phyloP scores from a whole-genome alignment of 2,329 filamentous ascomycete genomes.

The Colletotrichum sp. region DNA sequence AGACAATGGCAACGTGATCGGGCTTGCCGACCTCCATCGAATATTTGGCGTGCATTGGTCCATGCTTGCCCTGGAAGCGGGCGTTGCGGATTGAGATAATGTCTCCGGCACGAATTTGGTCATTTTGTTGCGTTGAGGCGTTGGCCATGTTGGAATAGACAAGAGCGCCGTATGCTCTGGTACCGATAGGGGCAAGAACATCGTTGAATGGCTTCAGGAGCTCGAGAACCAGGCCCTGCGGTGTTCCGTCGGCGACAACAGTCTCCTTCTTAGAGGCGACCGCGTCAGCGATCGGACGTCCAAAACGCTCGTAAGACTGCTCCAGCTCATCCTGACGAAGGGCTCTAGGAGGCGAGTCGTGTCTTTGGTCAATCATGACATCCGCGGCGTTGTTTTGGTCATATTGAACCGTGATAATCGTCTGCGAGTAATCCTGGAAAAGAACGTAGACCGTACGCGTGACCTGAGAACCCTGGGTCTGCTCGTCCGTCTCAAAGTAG shows the following conservation, averaged over 20 bases:
- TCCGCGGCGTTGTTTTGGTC: constrained; percentile 77
- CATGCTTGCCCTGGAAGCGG: constrained; percentile 93
- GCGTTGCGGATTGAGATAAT: constrained; percentile 93
- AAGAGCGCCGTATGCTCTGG: constrained; percentile 85
- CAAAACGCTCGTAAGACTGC: constrained; percentile 80
- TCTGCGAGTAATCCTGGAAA: constrained; percentile 96
- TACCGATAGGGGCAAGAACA: constrained; percentile 84
- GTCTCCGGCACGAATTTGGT: constrained; percentile 92
- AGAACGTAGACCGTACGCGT: constrained; percentile 86
- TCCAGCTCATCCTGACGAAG: constrained; percentile 95
- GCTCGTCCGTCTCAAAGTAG: constrained; percentile 81
- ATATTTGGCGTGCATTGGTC: constrained; percentile 95
- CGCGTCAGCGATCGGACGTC: constrained; percentile 75
- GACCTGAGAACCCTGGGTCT: constrained; percentile 71
- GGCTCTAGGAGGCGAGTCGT: constrained; percentile 80
- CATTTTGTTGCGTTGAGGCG: constrained; percentile 85
- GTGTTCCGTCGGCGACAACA: constrained; percentile 83
- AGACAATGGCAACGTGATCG: constrained; percentile 88
- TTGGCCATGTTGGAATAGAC: constrained; percentile 97
- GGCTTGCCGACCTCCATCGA: constrained; percentile 83
- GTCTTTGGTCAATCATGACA: constrained; percentile 80
- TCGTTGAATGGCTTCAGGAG: constrained; percentile 76
- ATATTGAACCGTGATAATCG: constrained; percentile 80
- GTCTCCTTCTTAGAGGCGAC: constrained; percentile 76
- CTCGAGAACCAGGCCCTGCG: constrained; percentile 78